Percentiles rank a stretch among this genome's conserved stretches.
phyloP scores from a whole-genome alignment of 495 filamentous ascomycete genomes.

The Usnea hakonensis region DNA sequence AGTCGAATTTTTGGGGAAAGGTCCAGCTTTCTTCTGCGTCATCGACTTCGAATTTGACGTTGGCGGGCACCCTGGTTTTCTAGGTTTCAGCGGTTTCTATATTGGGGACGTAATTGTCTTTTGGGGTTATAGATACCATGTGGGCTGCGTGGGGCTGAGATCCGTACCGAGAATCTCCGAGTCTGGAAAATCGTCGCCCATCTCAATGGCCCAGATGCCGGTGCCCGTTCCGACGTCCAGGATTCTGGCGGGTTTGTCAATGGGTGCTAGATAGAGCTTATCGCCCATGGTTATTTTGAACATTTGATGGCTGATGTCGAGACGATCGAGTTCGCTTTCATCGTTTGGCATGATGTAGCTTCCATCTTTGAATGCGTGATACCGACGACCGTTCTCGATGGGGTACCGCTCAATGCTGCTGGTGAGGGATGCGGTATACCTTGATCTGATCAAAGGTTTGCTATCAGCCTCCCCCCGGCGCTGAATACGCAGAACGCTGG shows the following conservation, averaged over 20 bases:
- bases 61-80: conserved; percentile 47
- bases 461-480: not conserved
- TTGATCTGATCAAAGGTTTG: conserved; percentile 9
- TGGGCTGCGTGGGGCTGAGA: conserved; percentile 48
- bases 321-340: conserved; percentile 28
- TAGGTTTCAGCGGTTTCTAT: too few relatives aligned
- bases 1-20: conserved; percentile 42
- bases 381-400: conserved; percentile 54
- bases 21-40: conserved; percentile 46
- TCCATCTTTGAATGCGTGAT: conserved; percentile 48
- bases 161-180: conserved; percentile 58
- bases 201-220: conserved; percentile 54
- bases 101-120: not conserved
- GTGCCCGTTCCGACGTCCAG: conserved; percentile 51
- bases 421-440: conserved; percentile 35
- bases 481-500: not conserved
- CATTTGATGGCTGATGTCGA: conserved; percentile 33
- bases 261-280: conserved; percentile 32
- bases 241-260: conserved; percentile 36
- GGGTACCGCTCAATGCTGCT: conserved; percentile 48
- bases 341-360: conserved; percentile 50
- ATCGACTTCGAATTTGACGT: conserved; percentile 56
- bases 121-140: conserved; percentile 23
- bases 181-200: conserved; percentile 50
- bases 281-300: conserved; percentile 29